phyloP scores from a whole-genome alignment of 2,329 filamentous ascomycete species.

The Xylariaceae sp. region DNA sequence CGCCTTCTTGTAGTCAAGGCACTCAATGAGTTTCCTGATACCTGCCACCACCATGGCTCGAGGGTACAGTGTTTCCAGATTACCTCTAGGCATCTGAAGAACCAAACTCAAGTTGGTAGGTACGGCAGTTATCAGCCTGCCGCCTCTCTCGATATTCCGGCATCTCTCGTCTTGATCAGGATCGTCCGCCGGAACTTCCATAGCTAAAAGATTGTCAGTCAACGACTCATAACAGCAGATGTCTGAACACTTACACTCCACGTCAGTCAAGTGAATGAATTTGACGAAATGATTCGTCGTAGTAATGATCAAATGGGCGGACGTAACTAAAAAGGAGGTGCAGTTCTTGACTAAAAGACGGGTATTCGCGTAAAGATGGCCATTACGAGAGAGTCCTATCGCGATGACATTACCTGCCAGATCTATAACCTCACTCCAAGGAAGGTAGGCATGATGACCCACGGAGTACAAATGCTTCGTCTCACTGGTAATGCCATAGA shows the following conservation, averaged over 20 bases:
- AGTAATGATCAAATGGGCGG: slow-evolving; percentile 81
- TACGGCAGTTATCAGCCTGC: slow-evolving; percentile 79
- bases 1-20: slow-evolving; percentile 74
- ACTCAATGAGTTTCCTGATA: slow-evolving; percentile 74
- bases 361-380: slow-evolving; percentile 73
- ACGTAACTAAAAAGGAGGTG: slow-evolving; percentile 81
- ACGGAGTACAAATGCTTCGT: slow-evolving; percentile 34
- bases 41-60: slow-evolving; percentile 87
- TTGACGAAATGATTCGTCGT: slow-evolving; percentile 91
- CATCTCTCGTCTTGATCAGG: slow-evolving; percentile 90
- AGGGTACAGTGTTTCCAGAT: slow-evolving; percentile 91
- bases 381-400: slow-evolving; percentile 67
- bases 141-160: slow-evolving; percentile 84
- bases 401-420: slow-evolving; percentile 40
- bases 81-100: slow-evolving; percentile 92
- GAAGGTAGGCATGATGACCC: slow-evolving; percentile 44
- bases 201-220: slow-evolving; percentile 44
- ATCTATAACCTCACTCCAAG: slow-evolving; percentile 47
- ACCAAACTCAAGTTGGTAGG: slow-evolving; percentile 81
- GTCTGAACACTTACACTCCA: slow-evolving; percentile 50
- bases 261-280: slow-evolving; percentile 73
- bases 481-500: slow-evolving; percentile 37
- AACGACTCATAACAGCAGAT: background rate
- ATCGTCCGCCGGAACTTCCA: slow-evolving; percentile 80
- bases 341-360: slow-evolving; percentile 75